Conservation (phyloP, 305 asterid species). For the Solanum hybrid region DNA sequence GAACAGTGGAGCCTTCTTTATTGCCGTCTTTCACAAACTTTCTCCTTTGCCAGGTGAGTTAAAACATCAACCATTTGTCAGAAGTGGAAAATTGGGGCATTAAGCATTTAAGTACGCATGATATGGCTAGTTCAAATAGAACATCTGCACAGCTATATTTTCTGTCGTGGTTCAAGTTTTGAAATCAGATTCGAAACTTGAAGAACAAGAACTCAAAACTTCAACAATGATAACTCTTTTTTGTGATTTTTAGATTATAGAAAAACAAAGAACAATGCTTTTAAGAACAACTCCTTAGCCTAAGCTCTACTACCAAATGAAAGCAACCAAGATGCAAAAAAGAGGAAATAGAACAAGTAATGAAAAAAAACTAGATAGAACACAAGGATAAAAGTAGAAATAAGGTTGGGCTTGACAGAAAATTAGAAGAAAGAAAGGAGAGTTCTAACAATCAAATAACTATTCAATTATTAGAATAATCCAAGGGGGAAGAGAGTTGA, state of each 20-base stretch:
- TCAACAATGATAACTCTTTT: background rate
- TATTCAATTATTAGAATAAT: background rate
- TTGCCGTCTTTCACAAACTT: constrained; percentile 78
- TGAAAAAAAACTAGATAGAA: background rate
- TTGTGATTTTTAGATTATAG: background rate
- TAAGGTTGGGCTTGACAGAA: background rate
- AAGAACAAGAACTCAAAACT: background rate
- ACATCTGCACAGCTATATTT: background rate
- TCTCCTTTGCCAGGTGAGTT: constrained; percentile 55
- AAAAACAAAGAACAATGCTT: background rate
- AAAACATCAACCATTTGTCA: background rate
- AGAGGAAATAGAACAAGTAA: background rate
- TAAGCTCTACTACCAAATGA: background rate
- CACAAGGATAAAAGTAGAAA: background rate
- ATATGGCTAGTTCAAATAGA: background rate
- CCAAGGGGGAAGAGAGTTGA: background rate
- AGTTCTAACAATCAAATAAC: background rate
- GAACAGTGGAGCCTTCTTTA: constrained; percentile 93
- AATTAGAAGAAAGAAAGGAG: background rate
- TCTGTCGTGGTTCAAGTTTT: background rate
- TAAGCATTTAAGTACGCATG: background rate
- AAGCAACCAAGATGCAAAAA: background rate
- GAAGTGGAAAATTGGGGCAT: background rate
- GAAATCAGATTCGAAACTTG: background rate
- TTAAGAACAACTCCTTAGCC: background rate